phyloP scores from a whole-genome alignment of 371 early-diverging fungal species.

The Mortierella sp. region DNA sequence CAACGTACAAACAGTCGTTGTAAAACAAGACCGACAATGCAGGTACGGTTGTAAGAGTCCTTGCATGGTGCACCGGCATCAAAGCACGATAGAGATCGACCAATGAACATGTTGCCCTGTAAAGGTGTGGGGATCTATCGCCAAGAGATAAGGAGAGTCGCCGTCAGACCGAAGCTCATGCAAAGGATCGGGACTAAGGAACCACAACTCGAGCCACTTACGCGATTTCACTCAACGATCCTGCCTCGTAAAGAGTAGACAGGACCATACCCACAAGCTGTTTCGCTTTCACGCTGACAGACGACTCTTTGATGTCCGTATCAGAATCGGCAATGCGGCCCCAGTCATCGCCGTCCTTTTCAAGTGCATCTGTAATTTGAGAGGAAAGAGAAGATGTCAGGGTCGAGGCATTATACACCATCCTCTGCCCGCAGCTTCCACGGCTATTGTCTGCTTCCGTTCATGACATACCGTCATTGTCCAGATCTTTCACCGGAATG shows the following conservation, averaged over 20 bases:
- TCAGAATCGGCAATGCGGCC: slow-evolving; percentile 30
- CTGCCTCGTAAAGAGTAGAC: slow-evolving; percentile 29
- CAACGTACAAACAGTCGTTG: slow-evolving; percentile 81
- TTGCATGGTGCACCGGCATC: slow-evolving; percentile 52
- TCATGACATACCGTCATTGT: slow-evolving; percentile 25
- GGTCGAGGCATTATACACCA: background rate
- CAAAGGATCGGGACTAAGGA: background rate
- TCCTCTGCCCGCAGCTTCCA: no score
- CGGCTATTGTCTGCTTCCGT: background rate
- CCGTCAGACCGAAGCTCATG: no score
- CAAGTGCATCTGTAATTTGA: slow-evolving; percentile 31
- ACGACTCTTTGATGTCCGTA: slow-evolving; percentile 46
- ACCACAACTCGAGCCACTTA: slow-evolving; percentile 18
- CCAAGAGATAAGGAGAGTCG: background rate
- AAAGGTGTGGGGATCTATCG: slow-evolving; percentile 38
- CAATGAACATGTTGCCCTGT: slow-evolving; percentile 52
- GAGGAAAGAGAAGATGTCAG: background rate
- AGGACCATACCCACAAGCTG: slow-evolving; percentile 47
- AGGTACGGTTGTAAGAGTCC: slow-evolving; percentile 58
- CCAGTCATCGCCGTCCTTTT: slow-evolving; percentile 27
- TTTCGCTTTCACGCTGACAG: slow-evolving; percentile 35
- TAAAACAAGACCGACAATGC: slow-evolving; percentile 73
- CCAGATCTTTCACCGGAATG: slow-evolving; percentile 48
- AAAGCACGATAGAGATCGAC: slow-evolving; percentile 49
- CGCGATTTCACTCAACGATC: slow-evolving; percentile 36